Base-by-base conservation (phyloP, 805 yeast genomes). In the Pichia occidentalis region DNA sequence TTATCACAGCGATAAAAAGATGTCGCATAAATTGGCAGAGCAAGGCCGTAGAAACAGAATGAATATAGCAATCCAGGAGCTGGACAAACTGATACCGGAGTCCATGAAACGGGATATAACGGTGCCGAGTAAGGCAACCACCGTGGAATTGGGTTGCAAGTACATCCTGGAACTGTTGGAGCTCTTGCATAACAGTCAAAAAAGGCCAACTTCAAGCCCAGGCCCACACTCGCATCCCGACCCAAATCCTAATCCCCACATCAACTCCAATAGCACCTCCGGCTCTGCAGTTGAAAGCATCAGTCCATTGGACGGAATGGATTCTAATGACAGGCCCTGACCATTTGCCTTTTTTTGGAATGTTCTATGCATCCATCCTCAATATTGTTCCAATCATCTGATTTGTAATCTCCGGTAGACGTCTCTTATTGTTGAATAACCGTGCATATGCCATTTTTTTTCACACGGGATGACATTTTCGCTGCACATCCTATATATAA, bases 41-140 rank as follows among this genome's bases (percentile, higher is more conserved):
- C 97, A 92, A 60, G 97, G 95, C 12, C 71, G 98, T 37, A 73
- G 98, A 50, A 88, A 90, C 57, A 69, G 98, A 45, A 82, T 90
- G 80, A 92, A 92, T 57, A 63, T 68, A 39, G 97, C 97, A 0
- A 77, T 90, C 22, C 76, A 75, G 30, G 95, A 85, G 29, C 64
- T 90, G 42, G 79, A 80, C 7, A 51, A 65, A 8, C 60, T 86
- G 44, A 70, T 90, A 17, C 94, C 95, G 0, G 73, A 77, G 5
- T 57, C 59, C 18, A 63, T 76, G 50, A 62, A 61, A 27, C 75
- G 70, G 40, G 80, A 73, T 24, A 68, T 73, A 11, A 72, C 75
- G 3, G 79, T 84, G 24, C 94, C 94, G 1, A 80, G 94, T 20
- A 90, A 90, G 54, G 97, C 97, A 2, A 87, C 95, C 2, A 90